Conservation (phyloP, 805 yeast species). For the Wickerhamomyces chaumierensis region DNA sequence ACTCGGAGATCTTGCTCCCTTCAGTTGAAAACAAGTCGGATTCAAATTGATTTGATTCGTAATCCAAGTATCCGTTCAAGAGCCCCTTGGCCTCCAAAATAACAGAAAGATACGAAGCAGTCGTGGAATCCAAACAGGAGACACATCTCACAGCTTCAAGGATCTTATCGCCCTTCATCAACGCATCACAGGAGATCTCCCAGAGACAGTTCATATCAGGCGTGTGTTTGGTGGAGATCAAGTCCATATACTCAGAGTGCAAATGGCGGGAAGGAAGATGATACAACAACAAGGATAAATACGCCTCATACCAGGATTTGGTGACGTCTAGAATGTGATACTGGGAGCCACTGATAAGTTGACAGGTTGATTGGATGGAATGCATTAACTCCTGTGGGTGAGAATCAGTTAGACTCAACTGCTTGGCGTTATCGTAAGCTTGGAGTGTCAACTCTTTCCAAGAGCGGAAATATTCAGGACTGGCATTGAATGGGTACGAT, state of each 20-base stretch:
- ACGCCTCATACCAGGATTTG: slow-evolving; percentile 59
- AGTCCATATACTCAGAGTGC: slow-evolving; percentile 28
- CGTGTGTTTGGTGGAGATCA: slow-evolving; percentile 23
- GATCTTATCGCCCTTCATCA: slow-evolving; percentile 39
- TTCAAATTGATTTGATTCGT: slow-evolving; percentile 5
- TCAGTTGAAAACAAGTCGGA: slow-evolving; percentile 22
- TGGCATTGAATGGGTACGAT: slow-evolving; percentile 24
- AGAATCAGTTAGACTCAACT: neutral
- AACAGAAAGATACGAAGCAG: slow-evolving; percentile 52
- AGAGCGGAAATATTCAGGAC: slow-evolving; percentile 21
- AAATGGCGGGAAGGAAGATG: slow-evolving; percentile 43
- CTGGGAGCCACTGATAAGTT: slow-evolving; percentile 26
- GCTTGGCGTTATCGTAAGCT: neutral
- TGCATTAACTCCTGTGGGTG: neutral
- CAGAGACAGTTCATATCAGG: slow-evolving; percentile 31
- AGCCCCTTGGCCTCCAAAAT: slow-evolving; percentile 55
- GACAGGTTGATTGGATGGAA: neutral
- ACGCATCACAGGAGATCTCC: slow-evolving; percentile 45
- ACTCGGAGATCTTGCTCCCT: slow-evolving; percentile 35
- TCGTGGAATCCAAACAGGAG: slow-evolving; percentile 48
- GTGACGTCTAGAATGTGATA: slow-evolving; percentile 39
- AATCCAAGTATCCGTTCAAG: slow-evolving; percentile 26
- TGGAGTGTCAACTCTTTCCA: slow-evolving; percentile 20
- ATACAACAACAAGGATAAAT: slow-evolving; percentile 42
- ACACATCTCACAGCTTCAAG: slow-evolving; percentile 47